Base-by-base conservation (phyloP, 2,329 filamentous ascomycete genomes). In the Pezicula rhizophila region DNA sequence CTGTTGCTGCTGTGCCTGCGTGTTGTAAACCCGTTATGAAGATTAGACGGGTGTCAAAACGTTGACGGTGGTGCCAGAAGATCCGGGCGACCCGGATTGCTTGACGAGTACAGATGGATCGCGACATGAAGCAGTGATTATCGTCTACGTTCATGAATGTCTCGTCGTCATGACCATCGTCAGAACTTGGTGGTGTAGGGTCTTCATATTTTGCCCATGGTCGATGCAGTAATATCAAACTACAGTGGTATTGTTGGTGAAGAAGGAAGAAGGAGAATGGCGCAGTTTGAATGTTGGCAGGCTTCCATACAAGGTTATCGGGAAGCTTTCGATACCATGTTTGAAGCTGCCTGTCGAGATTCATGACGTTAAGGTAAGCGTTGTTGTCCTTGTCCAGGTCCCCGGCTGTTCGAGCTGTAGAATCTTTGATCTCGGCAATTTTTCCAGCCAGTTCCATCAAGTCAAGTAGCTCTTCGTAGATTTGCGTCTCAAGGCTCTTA, bases 381-480 rank as follows among this genome's bases (percentile, higher is more conserved):
- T 69, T 70, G 23, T 76, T 67, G 12, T 56, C 62, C 12, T 75
- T 67, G 10, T 59, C 63, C 6, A 56, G 66, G 64, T 46, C 60
- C 59, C 15, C 63, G 60, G 11, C 64, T 61, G 14, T 59, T 59
- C 38, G 64, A 61, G 17, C 53, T 61, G 18, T 60, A 55, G 41
- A 39, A 48, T 69, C 65, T 25, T 66, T 56, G 2, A 64, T 71
- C 52, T 78, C 75, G 3, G 73, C 71, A 20, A 78, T 76, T 46
- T 71, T 73, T 37, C 74, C 74, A 1, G 75, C 74, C 6, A 79
- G 64, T 51, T 76, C 76, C 74, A 79, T 76, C n/a, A 79, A 64
- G 53, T 78, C 75, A 33, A 78, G 68, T 7, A 78, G 67, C 18
- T 76, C 66, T 53, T 77, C 72, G 54, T 76, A 76, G 17, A 78